Evolutionary conservation across 2,329 filamentous ascomycete species (phyloP), one percentile per base, ranked within the genome.

Genomic region (Phialophora chinensis): DNA sequence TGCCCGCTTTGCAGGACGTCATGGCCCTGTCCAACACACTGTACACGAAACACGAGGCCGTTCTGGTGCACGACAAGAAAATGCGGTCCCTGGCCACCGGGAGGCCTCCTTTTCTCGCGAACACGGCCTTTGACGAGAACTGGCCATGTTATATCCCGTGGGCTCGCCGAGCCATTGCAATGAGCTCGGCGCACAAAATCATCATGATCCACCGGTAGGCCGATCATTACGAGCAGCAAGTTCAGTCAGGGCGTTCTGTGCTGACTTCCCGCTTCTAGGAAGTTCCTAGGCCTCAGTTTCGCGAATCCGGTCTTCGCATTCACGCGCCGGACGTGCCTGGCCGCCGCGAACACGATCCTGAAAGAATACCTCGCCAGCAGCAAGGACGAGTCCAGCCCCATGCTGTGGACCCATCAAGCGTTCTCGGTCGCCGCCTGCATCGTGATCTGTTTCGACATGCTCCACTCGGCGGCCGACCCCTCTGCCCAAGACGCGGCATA

Each of bases 121-220:
- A 71, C 12, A 76, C 77, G 0, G 47, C 76, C 1, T 52, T 77
- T 2, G 74, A 80, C 54, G 72, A 75, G 7, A 64, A 66, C 5
- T 81, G 80, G 80, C 80, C 79, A 5, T 72, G 67, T 44, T 82
- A 79, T 72, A 74, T 79, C 2, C 72, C 70, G 3, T 81, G 79
- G 79, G 79, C 78, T 1, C 74, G 78, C 54, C 74, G 76, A 47
- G 72, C 77, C 23, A 72, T 79, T n/a, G 75, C 78, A 11, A 77
- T 80, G 31, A 79, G 77, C 42, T 73, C 73, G 12, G 65, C 67
- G 10, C 70, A 71, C 54, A 71, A 70, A 56, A 66, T 67, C 27
- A 71, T 72, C 35, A 70, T 72, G 63, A 69, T 72, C 42, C 69
- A 72, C 56, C 52, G 67, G 65, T 68, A 66, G 11, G 55, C n/a